Base-by-base conservation (phyloP, 768 basidiomycete species). In the Dendrothele bispora region DNA sequence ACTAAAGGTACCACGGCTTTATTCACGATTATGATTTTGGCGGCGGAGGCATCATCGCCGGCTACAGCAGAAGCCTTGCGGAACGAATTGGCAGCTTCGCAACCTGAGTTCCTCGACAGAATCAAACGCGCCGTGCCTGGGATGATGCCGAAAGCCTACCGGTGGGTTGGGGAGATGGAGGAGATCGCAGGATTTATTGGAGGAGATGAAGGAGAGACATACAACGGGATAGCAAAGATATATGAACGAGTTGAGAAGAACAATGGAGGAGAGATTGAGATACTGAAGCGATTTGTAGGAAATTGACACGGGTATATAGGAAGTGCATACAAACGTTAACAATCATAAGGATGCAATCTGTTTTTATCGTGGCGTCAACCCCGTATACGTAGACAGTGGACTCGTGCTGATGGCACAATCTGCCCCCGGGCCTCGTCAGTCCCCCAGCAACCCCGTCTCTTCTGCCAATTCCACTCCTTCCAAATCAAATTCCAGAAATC, bases 91-190 rank as follows among this genome's bases (percentile, higher is more conserved):
- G 55, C 63, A 36, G 50, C 58, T 18, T 81, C 79, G 14, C 76
- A 80, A 57, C 73, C 78, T 4, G 57, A 52, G 15, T 46, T 74
- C 22, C 64, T 84, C 10, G 54, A 69, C 51, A 66, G 70, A 18
- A 61, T 79, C 39, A 63, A 65, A 3, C 57, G 56, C 38, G 51
- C 52, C 2, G 60, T 82, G 24, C 75, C 78, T 4, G 48, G 61
- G 27, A 80, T 82, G 79, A 61, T 80, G 17, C 78, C 75, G n/a
- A 85, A 83, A 52, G 79, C 79, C 3, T 83, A 85, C 54, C 70
- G 82, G 41, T 84, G 74, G 75, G 72, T 78, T 12, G 77, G 74
- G 38, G 82, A 84, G 66, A 84, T 82, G 82, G 67, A 78, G 43
- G 84, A 85, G 60, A 82, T 86, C 32, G 72, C 74, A 3, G 67